Conservation (phyloP, 257 asterid genomes). For the Solanum sitiens region DNA sequence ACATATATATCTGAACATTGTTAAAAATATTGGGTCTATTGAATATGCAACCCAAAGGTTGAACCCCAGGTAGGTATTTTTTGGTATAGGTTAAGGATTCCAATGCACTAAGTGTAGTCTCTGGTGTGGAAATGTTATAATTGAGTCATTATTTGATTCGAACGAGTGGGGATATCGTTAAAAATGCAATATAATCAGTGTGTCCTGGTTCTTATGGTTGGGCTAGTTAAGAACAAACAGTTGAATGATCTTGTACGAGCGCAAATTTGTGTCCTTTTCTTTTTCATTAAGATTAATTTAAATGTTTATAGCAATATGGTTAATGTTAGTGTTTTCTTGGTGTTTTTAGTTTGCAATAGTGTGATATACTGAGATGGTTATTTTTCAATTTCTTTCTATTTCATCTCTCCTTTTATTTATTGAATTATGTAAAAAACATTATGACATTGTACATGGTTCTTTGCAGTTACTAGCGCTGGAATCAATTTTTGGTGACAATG, state of each 20-base stretch:
- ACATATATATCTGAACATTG: background rate
- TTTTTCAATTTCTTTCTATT: background rate
- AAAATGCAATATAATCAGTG: background rate
- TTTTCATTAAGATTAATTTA: background rate
- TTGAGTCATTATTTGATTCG: background rate
- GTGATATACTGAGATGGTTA: background rate
- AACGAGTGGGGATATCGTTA: background rate
- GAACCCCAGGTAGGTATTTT: background rate
- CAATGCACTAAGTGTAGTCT: background rate
- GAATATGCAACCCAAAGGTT: background rate
- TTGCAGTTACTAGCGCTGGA: slow-evolving; percentile 78
- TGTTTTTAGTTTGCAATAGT: background rate
- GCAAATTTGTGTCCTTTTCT: background rate
- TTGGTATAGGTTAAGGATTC: background rate
- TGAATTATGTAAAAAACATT: background rate
- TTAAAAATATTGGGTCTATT: background rate
- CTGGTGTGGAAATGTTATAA: background rate
- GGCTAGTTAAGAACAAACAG: background rate
- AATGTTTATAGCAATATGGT: background rate
- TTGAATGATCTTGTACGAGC: background rate
- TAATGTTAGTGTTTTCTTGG: background rate
- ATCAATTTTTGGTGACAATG: slow-evolving; percentile 66
- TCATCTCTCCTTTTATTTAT: background rate
- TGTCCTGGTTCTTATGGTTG: background rate
- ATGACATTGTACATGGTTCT: slow-evolving; percentile 1